Evolutionary conservation across 371 early-diverging fungal species (phyloP).

Genomic region (Cokeromyces recurvatus): DNA sequence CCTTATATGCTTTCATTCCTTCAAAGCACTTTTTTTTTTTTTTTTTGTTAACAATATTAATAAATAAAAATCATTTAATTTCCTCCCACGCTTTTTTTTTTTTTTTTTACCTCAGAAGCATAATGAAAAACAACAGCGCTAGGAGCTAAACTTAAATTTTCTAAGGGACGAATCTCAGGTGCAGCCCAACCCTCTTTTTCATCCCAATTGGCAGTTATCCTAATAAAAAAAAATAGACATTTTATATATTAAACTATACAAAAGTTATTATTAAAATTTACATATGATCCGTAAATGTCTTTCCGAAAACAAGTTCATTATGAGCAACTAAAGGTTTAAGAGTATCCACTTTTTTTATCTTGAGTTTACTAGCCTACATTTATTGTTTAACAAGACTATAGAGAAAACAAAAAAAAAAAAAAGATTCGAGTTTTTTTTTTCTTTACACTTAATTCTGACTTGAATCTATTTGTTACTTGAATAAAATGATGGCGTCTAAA

Average conservation of each 20-base stretch:
- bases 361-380: constrained; percentile 45
- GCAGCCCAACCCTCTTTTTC: constrained; percentile 73
- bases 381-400: too few species aligned
- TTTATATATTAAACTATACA: not conserved
- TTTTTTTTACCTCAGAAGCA: constrained; percentile 59
- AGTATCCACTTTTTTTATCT: constrained; percentile 31
- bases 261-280: constrained; percentile 7
- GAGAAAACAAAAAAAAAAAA: not conserved
- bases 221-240: not conserved
- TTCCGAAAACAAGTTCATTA: constrained; percentile 85
- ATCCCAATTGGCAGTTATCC: constrained; percentile 74
- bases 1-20: constrained; percentile 91
- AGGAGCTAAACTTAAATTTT: constrained; percentile 77
- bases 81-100: too few species aligned
- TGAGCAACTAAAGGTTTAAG: constrained; percentile 67
- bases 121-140: constrained; percentile 92
- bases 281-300: constrained; percentile 95
- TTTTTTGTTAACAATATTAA: too few species aligned
- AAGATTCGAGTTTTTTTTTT: not conserved
- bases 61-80: too few species aligned
- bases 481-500: too few species aligned
- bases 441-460: constrained; percentile 20
- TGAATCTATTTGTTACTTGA: too few species aligned
- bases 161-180: constrained; percentile 78
- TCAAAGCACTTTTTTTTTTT: constrained; percentile 67